Evolutionary conservation across 352 stramenopile genomes (phyloP).

Genomic region (Phytophthora europaea): DNA sequence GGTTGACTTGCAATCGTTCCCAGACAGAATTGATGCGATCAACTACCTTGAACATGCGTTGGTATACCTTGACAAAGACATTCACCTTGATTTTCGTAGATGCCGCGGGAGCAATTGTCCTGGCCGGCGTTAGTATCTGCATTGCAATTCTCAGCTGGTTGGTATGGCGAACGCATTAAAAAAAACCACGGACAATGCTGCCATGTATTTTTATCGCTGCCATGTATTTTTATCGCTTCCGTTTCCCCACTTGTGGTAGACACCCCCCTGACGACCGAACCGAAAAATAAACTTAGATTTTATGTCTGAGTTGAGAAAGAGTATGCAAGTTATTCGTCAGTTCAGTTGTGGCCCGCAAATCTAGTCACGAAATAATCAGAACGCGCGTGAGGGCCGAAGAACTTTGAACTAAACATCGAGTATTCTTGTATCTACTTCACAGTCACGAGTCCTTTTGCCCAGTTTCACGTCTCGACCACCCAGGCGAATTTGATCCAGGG

Average conservation of each 20-base stretch:
- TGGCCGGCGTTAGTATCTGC: not conserved
- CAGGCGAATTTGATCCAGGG: too few species aligned
- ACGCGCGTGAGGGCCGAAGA: too few species aligned
- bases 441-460: too few species aligned
- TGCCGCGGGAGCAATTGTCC: not conserved
- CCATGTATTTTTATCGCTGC: not conserved
- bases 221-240: not conserved
- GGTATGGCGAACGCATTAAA: not conserved
- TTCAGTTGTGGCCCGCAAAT: too few species aligned
- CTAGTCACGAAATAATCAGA: too few species aligned
- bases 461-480: too few species aligned
- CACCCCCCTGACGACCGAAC: not conserved
- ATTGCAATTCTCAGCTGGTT: not conserved
- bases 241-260: not conserved
- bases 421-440: too few species aligned
- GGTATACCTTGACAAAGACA: not conserved
- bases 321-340: not conserved
- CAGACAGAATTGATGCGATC: slow-evolving; percentile 1
- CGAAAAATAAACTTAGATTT: not conserved
- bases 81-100: not conserved
- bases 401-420: too few species aligned
- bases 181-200: not conserved
- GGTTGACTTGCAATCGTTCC: slow-evolving; percentile 18
- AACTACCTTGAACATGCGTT: not conserved
- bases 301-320: not conserved